Evolutionary conservation across 805 yeast species (phyloP).

Genomic region (Pichia thaimueangensis): DNA sequence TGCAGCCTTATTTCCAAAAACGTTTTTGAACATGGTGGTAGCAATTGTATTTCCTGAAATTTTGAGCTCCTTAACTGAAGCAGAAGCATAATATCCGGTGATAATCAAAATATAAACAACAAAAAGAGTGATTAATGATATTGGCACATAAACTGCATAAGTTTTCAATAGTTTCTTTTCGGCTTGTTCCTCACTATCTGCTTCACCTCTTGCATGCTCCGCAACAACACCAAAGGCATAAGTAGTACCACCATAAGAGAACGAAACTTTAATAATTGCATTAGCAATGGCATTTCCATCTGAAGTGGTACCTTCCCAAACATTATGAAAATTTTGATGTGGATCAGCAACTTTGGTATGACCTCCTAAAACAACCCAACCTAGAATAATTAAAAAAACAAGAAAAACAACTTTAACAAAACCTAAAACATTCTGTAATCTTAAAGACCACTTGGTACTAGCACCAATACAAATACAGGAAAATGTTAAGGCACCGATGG

Average conservation of each 20-base stretch:
- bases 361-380: conserved; percentile 80
- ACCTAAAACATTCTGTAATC: conserved; percentile 61
- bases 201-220: conserved; percentile 34
- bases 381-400: conserved; percentile 62
- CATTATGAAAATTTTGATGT: conserved; percentile 28
- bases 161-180: conserved; percentile 37
- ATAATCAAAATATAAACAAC: conserved; percentile 69
- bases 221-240: conserved; percentile 35
- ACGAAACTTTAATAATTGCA: conserved; percentile 39
- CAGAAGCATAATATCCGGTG: conserved; percentile 77
- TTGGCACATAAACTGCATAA: conserved; percentile 67
- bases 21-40: conserved; percentile 66
- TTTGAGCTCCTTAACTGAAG: conserved; percentile 48
- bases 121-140: conserved; percentile 54
- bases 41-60: conserved; percentile 66
- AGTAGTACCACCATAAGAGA: conserved; percentile 36
- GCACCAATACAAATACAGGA: conserved; percentile 58
- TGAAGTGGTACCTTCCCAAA: conserved; percentile 36
- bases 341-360: conserved; percentile 36
- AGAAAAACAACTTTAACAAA: conserved; percentile 68
- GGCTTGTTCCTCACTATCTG: conserved; percentile 40
- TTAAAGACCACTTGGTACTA: conserved; percentile 59
- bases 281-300: conserved; percentile 37
- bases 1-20: conserved; percentile 57
- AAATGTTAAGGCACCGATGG: conserved; percentile 66